These are phyloP conservation scores for Ophiosphaerella herpotricha DNA, from an alignment of 2,329 filamentous ascomycete species.

Conservation along the genomic window DNA sequence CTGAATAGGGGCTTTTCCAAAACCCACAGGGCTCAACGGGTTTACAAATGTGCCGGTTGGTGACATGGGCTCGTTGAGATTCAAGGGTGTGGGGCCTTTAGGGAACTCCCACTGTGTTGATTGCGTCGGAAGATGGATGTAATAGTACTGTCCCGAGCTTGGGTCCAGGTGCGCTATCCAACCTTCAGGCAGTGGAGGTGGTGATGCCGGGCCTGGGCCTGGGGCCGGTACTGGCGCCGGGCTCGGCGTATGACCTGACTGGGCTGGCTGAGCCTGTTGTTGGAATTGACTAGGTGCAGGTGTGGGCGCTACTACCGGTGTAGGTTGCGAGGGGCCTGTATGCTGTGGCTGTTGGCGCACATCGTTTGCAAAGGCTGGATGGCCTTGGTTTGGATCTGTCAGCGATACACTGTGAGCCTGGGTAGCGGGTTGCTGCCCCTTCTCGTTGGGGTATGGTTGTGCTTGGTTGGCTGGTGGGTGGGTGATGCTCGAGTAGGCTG, in stretches of 20 bases:
- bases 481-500: slow-evolving; percentile 85
- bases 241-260: slow-evolving; percentile 45
- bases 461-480: slow-evolving; percentile 46
- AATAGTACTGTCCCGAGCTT: slow-evolving; percentile 97
- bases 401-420: slow-evolving; percentile 34
- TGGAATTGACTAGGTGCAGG: slow-evolving; percentile 35
- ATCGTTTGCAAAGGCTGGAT: slow-evolving; percentile 92
- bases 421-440: slow-evolving; percentile 56
- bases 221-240: slow-evolving; percentile 61
- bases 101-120: slow-evolving; percentile 99
- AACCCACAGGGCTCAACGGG: slow-evolving; percentile 44
- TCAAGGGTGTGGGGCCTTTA: slow-evolving; percentile 88
- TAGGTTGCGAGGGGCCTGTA: slow-evolving; percentile 45
- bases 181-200: slow-evolving; percentile 91
- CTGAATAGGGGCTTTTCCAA: slow-evolving; percentile 66
- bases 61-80: slow-evolving; percentile 83
- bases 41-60: slow-evolving; percentile 66
- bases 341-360: slow-evolving; percentile 60
- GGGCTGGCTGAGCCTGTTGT: slow-evolving; percentile 27
- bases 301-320: slow-evolving; percentile 34
- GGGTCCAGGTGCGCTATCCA: slow-evolving; percentile 98
- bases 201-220: slow-evolving; percentile 74
- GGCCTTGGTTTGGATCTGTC: slow-evolving; percentile 59
- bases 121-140: slow-evolving; percentile 93
- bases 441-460: slow-evolving; percentile 76